Evolutionary conservation across 345 rosid genomes (phyloP).

Genomic region (Citrus maxima): DNA sequence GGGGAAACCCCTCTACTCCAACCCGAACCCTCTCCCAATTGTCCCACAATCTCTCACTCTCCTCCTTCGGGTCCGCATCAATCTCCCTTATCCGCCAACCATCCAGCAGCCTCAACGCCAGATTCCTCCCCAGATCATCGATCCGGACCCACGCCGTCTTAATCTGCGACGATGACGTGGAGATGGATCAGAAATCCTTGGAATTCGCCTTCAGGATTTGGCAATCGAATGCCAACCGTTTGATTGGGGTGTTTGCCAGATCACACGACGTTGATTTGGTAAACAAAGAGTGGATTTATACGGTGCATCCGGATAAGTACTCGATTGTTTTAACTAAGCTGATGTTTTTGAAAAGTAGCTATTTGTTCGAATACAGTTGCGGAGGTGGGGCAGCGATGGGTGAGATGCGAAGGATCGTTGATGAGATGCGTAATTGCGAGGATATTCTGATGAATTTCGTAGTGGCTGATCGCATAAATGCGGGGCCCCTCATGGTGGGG

Average conservation of each 20-base stretch:
- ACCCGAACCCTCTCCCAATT: slow-evolving; percentile 32
- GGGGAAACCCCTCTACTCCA: slow-evolving; percentile 69
- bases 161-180: slow-evolving; percentile 68
- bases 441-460: slow-evolving; percentile 77
- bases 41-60: slow-evolving; percentile 40
- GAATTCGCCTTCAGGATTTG: slow-evolving; percentile 57
- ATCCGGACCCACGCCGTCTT: slow-evolving; percentile 51
- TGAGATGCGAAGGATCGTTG: slow-evolving; percentile 53
- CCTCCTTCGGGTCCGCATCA: slow-evolving; percentile 45
- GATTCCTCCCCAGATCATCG: slow-evolving; percentile 54
- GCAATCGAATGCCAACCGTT: slow-evolving; percentile 48
- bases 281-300: slow-evolving; percentile 62
- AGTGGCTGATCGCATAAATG: slow-evolving; percentile 45
- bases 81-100: slow-evolving; percentile 53
- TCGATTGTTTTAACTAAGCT: slow-evolving; percentile 69
- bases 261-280: slow-evolving; percentile 55
- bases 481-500: slow-evolving; percentile 69
- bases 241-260: slow-evolving; percentile 56
- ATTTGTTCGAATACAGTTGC: slow-evolving; percentile 57
- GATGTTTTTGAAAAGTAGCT: slow-evolving; percentile 55
- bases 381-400: slow-evolving; percentile 46
- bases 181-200: slow-evolving; percentile 44
- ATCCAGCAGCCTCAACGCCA: slow-evolving; percentile 59
- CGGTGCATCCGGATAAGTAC: slow-evolving; percentile 65
- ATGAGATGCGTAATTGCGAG: slow-evolving; percentile 57